Evolutionary conservation across 2,329 filamentous ascomycete species (phyloP).

Genomic region (Sporothrix brasiliensis): DNA sequence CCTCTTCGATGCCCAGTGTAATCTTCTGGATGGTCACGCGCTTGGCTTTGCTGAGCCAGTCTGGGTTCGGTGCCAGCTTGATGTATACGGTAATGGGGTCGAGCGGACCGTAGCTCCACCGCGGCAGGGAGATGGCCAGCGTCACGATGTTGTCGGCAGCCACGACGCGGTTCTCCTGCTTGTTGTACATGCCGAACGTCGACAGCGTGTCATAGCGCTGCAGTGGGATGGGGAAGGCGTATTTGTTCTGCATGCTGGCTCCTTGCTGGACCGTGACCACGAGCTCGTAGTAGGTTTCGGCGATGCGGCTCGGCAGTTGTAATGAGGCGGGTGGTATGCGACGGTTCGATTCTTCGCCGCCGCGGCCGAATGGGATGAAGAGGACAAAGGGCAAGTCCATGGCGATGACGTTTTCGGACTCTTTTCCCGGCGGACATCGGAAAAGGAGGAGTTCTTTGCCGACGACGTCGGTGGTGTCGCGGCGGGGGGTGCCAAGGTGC

Average conservation of each 20-base stretch:
- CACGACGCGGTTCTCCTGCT: conserved; percentile 82
- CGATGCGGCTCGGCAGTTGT: conserved; percentile 87
- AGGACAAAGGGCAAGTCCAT: conserved; percentile 98
- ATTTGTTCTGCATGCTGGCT: conserved; percentile 82
- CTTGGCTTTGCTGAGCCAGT: conserved; percentile 87
- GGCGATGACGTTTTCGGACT: conserved; percentile 83
- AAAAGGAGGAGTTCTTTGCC: conserved; percentile 95
- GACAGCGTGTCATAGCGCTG: conserved; percentile 94
- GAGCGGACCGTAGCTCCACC: conserved; percentile 94
- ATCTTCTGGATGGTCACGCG: conserved; percentile 94
- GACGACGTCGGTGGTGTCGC: conserved; percentile 89
- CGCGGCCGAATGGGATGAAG: conserved; percentile 92
- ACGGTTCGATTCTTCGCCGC: conserved; percentile 84
- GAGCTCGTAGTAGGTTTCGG: conserved; percentile 95
- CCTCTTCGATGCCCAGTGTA: conserved; percentile 90
- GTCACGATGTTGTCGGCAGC: conserved; percentile 90
- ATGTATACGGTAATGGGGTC: conserved; percentile 97
- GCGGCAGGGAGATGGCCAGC: conserved; percentile 84
- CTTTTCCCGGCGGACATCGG: conserved; percentile 78
- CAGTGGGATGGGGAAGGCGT: conserved; percentile 86
- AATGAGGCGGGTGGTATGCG: conserved; percentile 90
- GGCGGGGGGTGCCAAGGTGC: conserved; percentile 83
- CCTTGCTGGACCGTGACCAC: conserved; percentile 95
- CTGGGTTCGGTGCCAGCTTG: conserved; percentile 86
- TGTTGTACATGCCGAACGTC: conserved; percentile 99